phyloP scores from a whole-genome alignment of 2,329 filamentous ascomycete species.

The Colletotrichum trifolii region DNA sequence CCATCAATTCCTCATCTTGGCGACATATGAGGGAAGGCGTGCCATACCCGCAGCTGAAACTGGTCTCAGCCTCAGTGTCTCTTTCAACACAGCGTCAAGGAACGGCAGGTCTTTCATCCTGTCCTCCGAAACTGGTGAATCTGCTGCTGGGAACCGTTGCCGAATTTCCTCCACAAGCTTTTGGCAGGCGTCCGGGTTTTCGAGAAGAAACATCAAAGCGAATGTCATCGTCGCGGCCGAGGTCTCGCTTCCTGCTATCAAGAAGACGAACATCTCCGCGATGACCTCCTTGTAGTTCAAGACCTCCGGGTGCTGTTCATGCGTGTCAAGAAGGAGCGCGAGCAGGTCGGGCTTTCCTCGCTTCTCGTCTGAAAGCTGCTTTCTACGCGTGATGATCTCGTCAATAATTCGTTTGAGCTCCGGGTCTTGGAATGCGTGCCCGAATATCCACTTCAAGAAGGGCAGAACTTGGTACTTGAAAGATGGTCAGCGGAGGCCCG shows the following conservation, averaged over 20 bases:
- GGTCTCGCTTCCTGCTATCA: constrained; percentile 10
- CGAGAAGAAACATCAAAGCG: constrained; percentile 4
- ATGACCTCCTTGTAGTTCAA: constrained; percentile 2
- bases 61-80: constrained; percentile 47
- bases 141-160: background rate
- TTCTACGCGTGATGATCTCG: constrained; percentile 4
- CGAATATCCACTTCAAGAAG: constrained; percentile 11
- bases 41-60: constrained; percentile 42
- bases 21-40: constrained; percentile 22
- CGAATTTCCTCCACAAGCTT: constrained; percentile 1
- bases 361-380: constrained; percentile 2
- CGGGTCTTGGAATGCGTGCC: constrained; percentile 5
- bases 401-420: constrained; percentile 5
- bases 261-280: constrained; percentile 22
- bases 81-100: constrained; percentile 54
- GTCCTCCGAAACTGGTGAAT: constrained; percentile 6
- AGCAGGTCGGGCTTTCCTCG: constrained; percentile 2
- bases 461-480: constrained; percentile 21
- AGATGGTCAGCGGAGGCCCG: background rate
- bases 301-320: constrained; percentile 3
- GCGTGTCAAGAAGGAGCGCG: constrained; percentile 8
- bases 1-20: background rate
- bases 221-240: constrained; percentile 2
- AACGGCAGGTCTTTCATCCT: constrained; percentile 54
- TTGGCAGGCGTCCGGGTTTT: background rate